A percentile compares a stretch with the other conserved stretches of the same genome.
These are phyloP conservation scores for Lipomyces sp. DNA, from an alignment of 805 yeast species.

Conservation along the genomic window DNA sequence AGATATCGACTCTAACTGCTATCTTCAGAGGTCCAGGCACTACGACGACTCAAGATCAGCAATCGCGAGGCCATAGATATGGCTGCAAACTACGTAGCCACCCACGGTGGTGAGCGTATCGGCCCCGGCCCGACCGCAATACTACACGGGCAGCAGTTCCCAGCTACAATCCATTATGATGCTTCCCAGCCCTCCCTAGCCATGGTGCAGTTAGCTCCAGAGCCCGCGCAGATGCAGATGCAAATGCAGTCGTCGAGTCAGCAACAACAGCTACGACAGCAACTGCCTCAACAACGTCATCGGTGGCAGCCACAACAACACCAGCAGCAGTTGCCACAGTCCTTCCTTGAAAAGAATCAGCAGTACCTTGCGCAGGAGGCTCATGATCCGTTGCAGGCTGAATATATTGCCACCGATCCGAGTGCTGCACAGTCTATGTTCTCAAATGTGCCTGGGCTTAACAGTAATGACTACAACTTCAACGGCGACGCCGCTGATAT, in stretches of 20 bases:
- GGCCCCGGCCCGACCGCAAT: constrained; percentile 1
- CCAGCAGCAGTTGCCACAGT: constrained; percentile 40
- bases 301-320: constrained; percentile 27
- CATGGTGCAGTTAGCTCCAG: constrained; percentile 5
- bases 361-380: constrained; percentile 41
- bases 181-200: neutral
- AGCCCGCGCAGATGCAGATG: constrained; percentile 34
- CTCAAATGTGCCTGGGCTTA: neutral
- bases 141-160: neutral
- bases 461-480: constrained; percentile 5
- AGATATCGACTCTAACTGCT: neutral
- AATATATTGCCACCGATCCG: neutral
- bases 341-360: constrained; percentile 15
- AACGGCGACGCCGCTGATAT: constrained; percentile 4
- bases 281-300: constrained; percentile 34
- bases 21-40: neutral
- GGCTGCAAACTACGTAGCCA: neutral
- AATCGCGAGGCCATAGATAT: neutral
- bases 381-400: neutral
- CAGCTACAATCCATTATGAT: neutral
- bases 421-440: neutral
- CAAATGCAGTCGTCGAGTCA: constrained; percentile 35
- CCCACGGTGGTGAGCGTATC: constrained; percentile 2
- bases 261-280: constrained; percentile 34
- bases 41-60: neutral